Percentiles rank a stretch among this genome's conserved stretches.
These are phyloP conservation scores for Ceratocystis papillata DNA, from an alignment of 2,329 filamentous ascomycete species.

Conservation along the genomic window DNA sequence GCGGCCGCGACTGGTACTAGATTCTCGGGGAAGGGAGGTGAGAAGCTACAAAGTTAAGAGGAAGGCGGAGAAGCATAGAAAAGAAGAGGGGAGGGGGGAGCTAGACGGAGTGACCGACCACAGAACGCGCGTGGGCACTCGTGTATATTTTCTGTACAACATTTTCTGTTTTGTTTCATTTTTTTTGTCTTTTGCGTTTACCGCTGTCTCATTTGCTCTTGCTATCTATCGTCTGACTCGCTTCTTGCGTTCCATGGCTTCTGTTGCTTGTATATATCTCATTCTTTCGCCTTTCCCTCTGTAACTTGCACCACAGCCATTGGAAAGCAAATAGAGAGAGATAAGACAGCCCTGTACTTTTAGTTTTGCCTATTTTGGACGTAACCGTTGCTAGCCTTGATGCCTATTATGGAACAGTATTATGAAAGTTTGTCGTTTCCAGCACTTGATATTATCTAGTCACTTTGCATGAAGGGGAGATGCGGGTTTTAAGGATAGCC, in stretches of 20 bases:
- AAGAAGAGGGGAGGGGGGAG: background rate
- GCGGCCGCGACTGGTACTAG: slow-evolving; percentile 72
- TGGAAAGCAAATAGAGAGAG: background rate
- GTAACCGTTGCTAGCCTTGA: background rate
- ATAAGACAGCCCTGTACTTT: slow-evolving; percentile 4
- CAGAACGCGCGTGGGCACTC: background rate
- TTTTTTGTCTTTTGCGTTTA: slow-evolving; percentile 12
- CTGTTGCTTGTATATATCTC: background rate
- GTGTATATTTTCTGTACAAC: slow-evolving; percentile 22
- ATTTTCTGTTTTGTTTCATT: slow-evolving; percentile 9
- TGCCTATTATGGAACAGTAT: background rate
- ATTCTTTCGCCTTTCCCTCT: background rate
- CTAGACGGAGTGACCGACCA: background rate
- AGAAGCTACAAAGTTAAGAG: background rate
- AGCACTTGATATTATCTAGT: too few species aligned
- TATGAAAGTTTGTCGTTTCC: background rate
- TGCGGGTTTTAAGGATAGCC: background rate
- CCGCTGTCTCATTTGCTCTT: background rate
- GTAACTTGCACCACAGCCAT: background rate
- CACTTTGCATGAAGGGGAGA: background rate
- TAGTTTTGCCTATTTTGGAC: background rate
- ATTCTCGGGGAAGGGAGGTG: background rate
- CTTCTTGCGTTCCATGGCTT: background rate
- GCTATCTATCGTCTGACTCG: background rate
- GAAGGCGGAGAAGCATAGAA: background rate